phyloP scores from a whole-genome alignment of 1,139 yeast genomes.

The Taphrina confusa region DNA sequence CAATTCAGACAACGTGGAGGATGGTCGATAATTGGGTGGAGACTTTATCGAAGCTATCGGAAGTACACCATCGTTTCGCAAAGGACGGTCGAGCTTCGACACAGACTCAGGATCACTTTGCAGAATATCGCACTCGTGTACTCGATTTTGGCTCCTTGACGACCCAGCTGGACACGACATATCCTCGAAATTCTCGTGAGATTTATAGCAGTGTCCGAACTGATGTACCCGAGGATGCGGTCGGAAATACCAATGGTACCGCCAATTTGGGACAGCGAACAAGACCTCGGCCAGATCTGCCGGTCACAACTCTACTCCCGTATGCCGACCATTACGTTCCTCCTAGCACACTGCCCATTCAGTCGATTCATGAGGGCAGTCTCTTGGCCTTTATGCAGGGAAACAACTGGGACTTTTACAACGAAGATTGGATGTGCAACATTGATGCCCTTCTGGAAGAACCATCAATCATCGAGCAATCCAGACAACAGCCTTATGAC shows the following conservation, averaged over 20 bases:
- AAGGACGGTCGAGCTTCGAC: constrained; percentile 16
- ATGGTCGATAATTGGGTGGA: constrained; percentile 33
- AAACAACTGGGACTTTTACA: constrained; percentile 12
- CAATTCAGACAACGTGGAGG: constrained; percentile 20
- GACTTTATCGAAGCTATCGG: constrained; percentile 19
- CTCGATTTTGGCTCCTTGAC: constrained; percentile 28
- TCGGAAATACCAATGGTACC: not conserved
- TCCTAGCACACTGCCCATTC: constrained; percentile 1
- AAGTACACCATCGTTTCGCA: constrained; percentile 24
- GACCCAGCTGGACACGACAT: constrained; percentile 17
- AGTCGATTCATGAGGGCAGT: constrained; percentile 32
- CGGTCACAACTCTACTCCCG: not conserved
- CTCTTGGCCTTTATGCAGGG: constrained; percentile 33
- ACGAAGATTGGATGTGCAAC: constrained; percentile 8
- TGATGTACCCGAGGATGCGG: not conserved
- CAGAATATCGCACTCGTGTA: constrained; percentile 29
- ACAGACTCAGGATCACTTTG: constrained; percentile 27
- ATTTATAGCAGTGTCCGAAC: constrained; percentile 26
- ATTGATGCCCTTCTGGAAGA: constrained; percentile 4
- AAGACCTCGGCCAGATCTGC: not conserved
- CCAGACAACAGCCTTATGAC: not conserved
- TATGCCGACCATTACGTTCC: constrained; percentile 16
- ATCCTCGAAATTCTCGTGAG: constrained; percentile 23
- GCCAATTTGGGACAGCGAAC: not conserved
- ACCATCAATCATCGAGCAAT: not conserved